A percentile compares a stretch with the other conserved stretches of the same genome.
These are phyloP conservation scores for Russula earlei DNA, from an alignment of 768 basidiomycete genomes.

Conservation along the genomic window DNA sequence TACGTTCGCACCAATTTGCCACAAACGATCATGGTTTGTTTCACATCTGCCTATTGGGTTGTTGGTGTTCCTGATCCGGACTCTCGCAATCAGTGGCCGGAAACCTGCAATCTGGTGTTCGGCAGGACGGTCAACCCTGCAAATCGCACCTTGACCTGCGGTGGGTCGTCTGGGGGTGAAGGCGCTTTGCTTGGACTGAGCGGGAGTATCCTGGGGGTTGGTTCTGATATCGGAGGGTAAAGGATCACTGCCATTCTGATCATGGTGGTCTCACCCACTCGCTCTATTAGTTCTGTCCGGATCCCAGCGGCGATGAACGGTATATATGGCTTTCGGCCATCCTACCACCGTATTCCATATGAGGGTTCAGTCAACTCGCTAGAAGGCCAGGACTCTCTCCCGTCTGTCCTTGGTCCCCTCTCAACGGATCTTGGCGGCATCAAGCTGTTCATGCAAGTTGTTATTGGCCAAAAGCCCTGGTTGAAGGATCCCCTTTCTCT, in stretches of 20 bases:
- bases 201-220: conserved; percentile 50
- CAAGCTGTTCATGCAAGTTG: conserved; percentile 54
- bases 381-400: conserved; percentile 62
- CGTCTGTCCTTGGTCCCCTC: conserved; percentile 70
- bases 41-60: not conserved
- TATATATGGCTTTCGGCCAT: conserved; percentile 62
- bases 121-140: conserved; percentile 71
- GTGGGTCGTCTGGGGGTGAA: conserved; percentile 84
- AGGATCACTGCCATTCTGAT: conserved; percentile 2
- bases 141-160: conserved; percentile 60
- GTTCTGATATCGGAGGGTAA: conserved; percentile 76
- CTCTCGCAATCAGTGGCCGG: conserved; percentile 45
- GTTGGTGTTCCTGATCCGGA: not conserved
- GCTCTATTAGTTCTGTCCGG: conserved; percentile 48
- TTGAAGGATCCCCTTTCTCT: conserved; percentile 48
- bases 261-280: not conserved
- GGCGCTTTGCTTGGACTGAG: conserved; percentile 59
- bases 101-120: conserved; percentile 72
- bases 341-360: conserved; percentile 62
- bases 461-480: conserved; percentile 58
- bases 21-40: conserved; percentile 42
- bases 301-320: conserved; percentile 62
- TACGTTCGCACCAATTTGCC: conserved; percentile 50
- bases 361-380: conserved; percentile 52
- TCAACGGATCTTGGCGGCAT: conserved; percentile 49